Evolutionary conservation across 805 yeast genomes (phyloP), one percentile per base, ranked within the genome.

Genomic region (Lachancea waltii): DNA sequence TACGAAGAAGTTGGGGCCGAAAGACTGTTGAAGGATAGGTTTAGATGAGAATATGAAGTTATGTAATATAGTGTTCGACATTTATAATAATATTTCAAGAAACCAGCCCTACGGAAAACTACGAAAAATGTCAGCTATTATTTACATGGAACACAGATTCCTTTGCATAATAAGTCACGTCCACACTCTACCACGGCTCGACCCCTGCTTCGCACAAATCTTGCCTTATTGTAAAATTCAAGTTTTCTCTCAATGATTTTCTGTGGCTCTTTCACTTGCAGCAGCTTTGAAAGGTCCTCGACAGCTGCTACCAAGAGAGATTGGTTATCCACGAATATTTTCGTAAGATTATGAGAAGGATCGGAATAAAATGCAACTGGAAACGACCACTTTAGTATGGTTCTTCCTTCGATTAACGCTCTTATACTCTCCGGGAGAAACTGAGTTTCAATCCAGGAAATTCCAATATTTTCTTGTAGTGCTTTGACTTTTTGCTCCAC

Each of bases 1-100:
- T 84, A 81, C 51, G 86, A 85, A 44, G 96, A 89, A 60, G 85
- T 79, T 18, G 97, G 97, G 5, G 78, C 79, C 9, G 92, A 85
- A 40, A 76, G 86, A 57, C 69, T 89, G 40, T 71, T 85, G 41
- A 75, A 75, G 40, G 90, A 82, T 60, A 72, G 96, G 63, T 87
- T 87, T 62, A 79, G 95, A 63, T 87, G 60, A 54, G 20, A 11
- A 30, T 26, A 21, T 26, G 9, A 20, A 20, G 6, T 11, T 19
- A 26, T 37, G 41, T 39, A 35, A 17, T 23, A 29, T 35, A 33
- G 18, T 16, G 18, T 18, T n/a, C 29, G 21, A 16, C 17, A 11
- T 23, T 22, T 15, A 19, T 24, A 22, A 17, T 16, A 16, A 18
- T 9, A 5, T 21, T 11, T 29, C 21, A 21, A 14, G 20, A 9